Base-by-base conservation (phyloP, 192 early-diverging fungal species). In the Podila epigama region DNA sequence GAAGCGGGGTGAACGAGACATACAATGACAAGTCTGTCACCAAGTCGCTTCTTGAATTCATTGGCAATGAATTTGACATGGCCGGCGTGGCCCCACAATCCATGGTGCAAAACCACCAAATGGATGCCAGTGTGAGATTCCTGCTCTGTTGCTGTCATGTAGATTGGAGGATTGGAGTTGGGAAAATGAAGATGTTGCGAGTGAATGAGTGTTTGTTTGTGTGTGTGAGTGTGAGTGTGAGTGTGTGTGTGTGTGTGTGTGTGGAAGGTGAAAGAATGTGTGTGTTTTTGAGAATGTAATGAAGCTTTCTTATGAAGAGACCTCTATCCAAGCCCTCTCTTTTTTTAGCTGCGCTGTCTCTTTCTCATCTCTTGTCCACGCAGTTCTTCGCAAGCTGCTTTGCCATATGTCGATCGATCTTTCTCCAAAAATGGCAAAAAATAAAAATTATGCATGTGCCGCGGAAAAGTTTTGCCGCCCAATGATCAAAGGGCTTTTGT, bases 101-200 rank as follows among this genome's bases (percentile, higher is more conserved):
- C 91, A 64, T 92, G 89, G 11, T 83, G 80, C 5, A 89, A 48
- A 22, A 92, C 85, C n/a, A 88, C 48, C 16, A 91, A 69, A 65
- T 91, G 90, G 4, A 69, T 51, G 25, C 69, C 69, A 15, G 32
- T 13, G 32, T 68, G 63, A 28, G 63, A 25, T 16, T 25, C 20
- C 3, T 35, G 4, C 11, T 44, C 25, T 27, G 36, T 32, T 51
- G 31, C 11, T 22, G 28, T 62, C 44, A 62, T 62, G 54, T 2
- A n/a, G 1, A n/a, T 12, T n/a, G 13, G 41, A 42, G 3, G n/a
- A n/a, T n/a, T n/a, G n/a, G n/a, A n/a, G n/a, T n/a, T n/a, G n/a
- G n/a, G n/a, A n/a, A n/a, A n/a, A n/a, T 48, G 44, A 22, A 0
- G 20, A 22, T 18, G 44, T 22, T 48, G 44, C 25, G n/a, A 22